phyloP scores from a whole-genome alignment of 73 alveolate genomes.

The Tetrahymena elliotti region DNA sequence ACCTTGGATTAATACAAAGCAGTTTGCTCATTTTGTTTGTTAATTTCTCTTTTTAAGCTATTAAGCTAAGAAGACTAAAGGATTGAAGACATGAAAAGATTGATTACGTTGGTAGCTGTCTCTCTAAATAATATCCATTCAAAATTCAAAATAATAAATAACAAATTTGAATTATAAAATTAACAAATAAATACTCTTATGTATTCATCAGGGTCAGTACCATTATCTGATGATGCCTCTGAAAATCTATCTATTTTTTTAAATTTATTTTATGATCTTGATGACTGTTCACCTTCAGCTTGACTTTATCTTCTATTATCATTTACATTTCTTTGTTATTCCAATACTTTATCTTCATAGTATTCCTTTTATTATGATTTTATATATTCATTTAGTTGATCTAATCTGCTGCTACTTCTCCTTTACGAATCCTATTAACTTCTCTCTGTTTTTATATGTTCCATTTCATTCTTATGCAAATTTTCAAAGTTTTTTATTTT shows the following conservation, averaged over 20 bases:
- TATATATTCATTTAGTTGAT: background rate
- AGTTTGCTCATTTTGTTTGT: background rate
- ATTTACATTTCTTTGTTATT: background rate
- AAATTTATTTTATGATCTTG: background rate
- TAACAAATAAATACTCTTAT: background rate
- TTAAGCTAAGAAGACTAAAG: background rate
- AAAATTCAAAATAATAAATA: background rate
- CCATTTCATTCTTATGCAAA: background rate
- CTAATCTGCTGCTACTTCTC: background rate
- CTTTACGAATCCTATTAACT: background rate
- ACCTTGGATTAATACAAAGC: background rate
- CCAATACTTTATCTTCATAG: background rate
- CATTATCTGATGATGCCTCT: background rate
- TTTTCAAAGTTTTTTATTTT: background rate
- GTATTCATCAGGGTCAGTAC: background rate
- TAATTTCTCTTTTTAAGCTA: background rate
- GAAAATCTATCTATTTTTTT: background rate
- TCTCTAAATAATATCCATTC: background rate
- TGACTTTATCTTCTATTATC: background rate
- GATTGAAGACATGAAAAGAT: background rate
- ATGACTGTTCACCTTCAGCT: background rate
- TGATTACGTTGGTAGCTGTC: background rate
- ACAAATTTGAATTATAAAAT: background rate
- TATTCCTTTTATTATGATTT: background rate
- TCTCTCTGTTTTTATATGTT: background rate